Base-by-base conservation (phyloP, 179 eudicot genomes). In the Silene coronaria region DNA sequence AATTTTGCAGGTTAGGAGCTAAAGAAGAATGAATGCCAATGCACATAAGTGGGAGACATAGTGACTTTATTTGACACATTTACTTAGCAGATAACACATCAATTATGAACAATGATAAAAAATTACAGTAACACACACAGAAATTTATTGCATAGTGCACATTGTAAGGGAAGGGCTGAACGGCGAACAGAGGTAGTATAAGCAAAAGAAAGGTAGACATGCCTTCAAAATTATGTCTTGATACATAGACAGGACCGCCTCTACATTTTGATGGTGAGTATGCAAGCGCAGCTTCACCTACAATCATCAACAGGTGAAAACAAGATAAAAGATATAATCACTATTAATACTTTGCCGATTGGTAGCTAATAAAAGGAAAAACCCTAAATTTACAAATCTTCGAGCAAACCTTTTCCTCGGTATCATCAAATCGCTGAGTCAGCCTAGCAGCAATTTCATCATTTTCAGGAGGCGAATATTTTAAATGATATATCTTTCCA, bases 391-490 rank as follows among this genome's bases (percentile, higher is more conserved):
- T 12, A 70, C 19, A 51, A 62, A 28, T 32, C 12, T 46, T 23
- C 8, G 12, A 28, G 14, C 80, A 67, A 82, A 79, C 99, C 93
- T 91, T 96, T 77, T 93, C 98, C 84, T 91, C 98, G 2, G 98
- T 93, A 80, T 96, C 99, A 82, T 96, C 99, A 84, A 96, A 96
- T 59, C 99, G 93, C 36, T 96, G 99, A 79, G 97, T 91, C 77
- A 96, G 89, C 81, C 99, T 85, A 23, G 91, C 85, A 74, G 96
- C 93, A 78, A 96, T 93, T 81, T 96, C 99, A 84, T 93, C 94
- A 75, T 76, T 91, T 86, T 93, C 99, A 11, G 99, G 99, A 27
- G 98, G 99, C 59, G 96, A 89, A 82, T 93, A 96, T 61, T 84
- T 88, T 58, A 96, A 80, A 83, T 96, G 99, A 79, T 96, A 96